phyloP scores from a whole-genome alignment of 352 stramenopile genomes.

The Phytophthora sp. region DNA sequence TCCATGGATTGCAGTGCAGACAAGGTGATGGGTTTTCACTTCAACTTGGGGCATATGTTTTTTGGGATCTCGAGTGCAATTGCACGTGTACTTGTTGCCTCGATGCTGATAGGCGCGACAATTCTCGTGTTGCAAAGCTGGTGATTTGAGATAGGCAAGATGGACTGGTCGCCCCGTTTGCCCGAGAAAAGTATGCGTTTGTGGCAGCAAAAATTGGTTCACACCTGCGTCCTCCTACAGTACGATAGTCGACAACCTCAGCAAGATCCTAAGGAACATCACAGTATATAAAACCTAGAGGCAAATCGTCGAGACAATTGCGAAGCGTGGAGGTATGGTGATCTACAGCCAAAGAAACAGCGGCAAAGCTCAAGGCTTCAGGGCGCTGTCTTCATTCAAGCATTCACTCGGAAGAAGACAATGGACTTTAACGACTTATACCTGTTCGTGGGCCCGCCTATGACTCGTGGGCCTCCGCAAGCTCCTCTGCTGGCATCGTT shows the following conservation, averaged over 20 bases:
- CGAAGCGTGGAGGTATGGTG: constrained; percentile 8
- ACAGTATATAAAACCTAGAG: constrained; percentile 12
- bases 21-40: background rate
- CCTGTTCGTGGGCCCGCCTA: constrained; percentile 36
- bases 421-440: constrained; percentile 41
- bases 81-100: constrained; percentile 10
- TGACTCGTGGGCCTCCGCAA: constrained; percentile 35
- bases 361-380: background rate
- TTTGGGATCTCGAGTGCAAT: constrained; percentile 9
- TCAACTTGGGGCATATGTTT: constrained; percentile 18
- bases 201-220: constrained; percentile 8
- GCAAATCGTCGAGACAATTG: constrained; percentile 16
- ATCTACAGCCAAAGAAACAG: constrained; percentile 15
- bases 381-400: constrained; percentile 17
- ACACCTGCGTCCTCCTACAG: no score
- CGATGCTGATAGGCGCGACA: constrained; percentile 1
- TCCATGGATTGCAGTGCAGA: background rate
- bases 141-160: constrained; percentile 6
- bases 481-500: constrained; percentile 22
- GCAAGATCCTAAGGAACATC: constrained; percentile 16
- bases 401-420: constrained; percentile 19
- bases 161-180: constrained; percentile 22
- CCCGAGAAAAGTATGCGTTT: constrained; percentile 9
- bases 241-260: background rate
- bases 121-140: constrained; percentile 11